Evolutionary conservation across 805 yeast species (phyloP).

Genomic region (Wickerhamomyces bisporus): DNA sequence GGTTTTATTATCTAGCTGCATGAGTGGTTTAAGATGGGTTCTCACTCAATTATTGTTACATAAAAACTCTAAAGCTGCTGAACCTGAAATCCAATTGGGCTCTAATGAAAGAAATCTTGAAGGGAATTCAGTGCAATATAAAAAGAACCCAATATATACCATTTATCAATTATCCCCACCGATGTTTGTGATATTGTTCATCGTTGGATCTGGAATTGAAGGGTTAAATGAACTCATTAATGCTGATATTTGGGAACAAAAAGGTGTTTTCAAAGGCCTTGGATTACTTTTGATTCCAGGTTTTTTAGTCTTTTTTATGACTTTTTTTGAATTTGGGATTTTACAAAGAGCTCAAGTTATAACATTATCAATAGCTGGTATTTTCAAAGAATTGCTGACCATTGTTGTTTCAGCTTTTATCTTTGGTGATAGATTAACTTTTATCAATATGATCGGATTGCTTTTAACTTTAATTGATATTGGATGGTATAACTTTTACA

Average conservation of each 20-base stretch:
- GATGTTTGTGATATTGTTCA: constrained; percentile 61
- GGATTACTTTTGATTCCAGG: constrained; percentile 74
- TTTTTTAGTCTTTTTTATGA: constrained; percentile 81
- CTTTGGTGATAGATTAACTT: constrained; percentile 67
- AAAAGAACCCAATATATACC: constrained; percentile 73
- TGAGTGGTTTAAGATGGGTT: constrained; percentile 94
- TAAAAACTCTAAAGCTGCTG: constrained; percentile 30
- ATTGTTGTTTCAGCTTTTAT: constrained; percentile 61
- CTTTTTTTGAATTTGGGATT: constrained; percentile 79
- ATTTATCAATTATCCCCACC: constrained; percentile 81
- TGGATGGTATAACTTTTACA: constrained; percentile 71
- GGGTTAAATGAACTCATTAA: constrained; percentile 49
- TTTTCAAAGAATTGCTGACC: constrained; percentile 86
- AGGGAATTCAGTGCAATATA: too few relatives aligned
- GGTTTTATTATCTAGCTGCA: constrained; percentile 71
- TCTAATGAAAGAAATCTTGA: too few relatives aligned
- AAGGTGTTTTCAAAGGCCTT: constrained; percentile 52
- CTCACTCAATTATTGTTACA: constrained; percentile 79
- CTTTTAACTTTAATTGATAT: constrained; percentile 72
- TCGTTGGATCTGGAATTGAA: constrained; percentile 65
- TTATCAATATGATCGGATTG: constrained; percentile 70
- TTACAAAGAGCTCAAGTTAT: constrained; percentile 77
- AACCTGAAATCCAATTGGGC: too few relatives aligned
- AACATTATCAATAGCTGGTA: constrained; percentile 86
- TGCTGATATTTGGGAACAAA: constrained; percentile 60